These are phyloP conservation scores for Ballota nigra DNA, from an alignment of 257 asterid genomes.

Conservation along the genomic window DNA sequence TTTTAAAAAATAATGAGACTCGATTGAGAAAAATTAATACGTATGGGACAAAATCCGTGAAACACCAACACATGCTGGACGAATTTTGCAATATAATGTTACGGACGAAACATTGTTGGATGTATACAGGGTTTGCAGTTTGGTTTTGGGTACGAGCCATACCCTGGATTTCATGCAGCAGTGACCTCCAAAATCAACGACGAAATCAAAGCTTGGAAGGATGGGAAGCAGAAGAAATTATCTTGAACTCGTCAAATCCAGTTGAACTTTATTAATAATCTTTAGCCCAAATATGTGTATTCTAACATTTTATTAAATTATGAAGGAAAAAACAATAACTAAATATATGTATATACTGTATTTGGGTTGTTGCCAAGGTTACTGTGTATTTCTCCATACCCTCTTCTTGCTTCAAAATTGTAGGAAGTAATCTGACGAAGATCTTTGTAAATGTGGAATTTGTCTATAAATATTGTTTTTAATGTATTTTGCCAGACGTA, in stretches of 20 bases:
- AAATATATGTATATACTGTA: neutral
- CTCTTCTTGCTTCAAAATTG: neutral
- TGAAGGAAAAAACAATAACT: neutral
- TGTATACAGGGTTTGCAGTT: conserved; percentile 58
- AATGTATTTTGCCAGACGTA: too few relatives aligned
- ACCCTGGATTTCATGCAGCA: conserved; percentile 71
- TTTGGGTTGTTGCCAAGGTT: neutral
- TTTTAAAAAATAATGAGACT: too few relatives aligned
- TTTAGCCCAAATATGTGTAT: neutral
- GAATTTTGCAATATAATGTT: neutral
- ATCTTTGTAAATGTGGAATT: too few relatives aligned
- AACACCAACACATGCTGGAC: too few relatives aligned
- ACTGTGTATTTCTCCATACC: neutral
- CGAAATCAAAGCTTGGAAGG: conserved; percentile 73
- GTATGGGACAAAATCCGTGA: too few relatives aligned
- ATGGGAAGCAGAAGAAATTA: conserved; percentile 56
- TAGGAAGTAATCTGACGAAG: too few relatives aligned
- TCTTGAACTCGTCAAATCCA: conserved; percentile 26
- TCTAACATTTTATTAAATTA: neutral
- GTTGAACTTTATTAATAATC: neutral
- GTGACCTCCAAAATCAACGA: conserved; percentile 63
- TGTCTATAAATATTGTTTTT: too few relatives aligned
- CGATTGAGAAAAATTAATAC: too few relatives aligned
- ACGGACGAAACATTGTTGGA: neutral
- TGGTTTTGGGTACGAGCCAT: conserved; percentile 75